phyloP scores from a whole-genome alignment of 2,329 filamentous ascomycete genomes.

The Dactylellina parvicollis region DNA sequence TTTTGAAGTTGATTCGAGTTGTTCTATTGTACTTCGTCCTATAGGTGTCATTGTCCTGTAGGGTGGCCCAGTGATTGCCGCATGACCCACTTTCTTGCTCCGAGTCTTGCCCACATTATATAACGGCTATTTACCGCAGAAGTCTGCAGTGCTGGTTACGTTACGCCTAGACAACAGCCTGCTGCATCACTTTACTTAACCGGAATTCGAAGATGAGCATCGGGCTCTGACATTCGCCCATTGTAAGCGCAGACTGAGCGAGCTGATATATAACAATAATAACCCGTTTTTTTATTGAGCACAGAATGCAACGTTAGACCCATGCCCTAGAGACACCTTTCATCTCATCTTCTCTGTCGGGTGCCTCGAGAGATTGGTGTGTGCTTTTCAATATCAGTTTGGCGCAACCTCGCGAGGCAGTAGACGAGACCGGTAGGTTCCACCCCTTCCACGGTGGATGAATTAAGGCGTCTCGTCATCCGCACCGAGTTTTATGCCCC shows the following conservation, averaged over 20 bases:
- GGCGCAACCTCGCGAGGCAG: conserved; percentile 43
- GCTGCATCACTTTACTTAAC: conserved; percentile 42
- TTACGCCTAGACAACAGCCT: conserved; percentile 49
- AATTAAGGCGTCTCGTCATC: conserved; percentile 46
- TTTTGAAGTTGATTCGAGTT: conserved; percentile 24
- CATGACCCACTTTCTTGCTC: conserved; percentile 48
- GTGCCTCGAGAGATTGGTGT: conserved; percentile 23
- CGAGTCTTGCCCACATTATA: conserved; percentile 39
- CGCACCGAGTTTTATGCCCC: conserved; percentile 34
- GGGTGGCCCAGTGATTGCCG: conserved; percentile 33
- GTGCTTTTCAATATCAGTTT: conserved; percentile 38
- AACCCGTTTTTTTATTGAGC: conserved; percentile 48
- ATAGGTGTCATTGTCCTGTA: neutral
- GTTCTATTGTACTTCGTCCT: neutral
- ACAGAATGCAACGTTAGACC: conserved; percentile 37
- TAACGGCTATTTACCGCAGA: conserved; percentile 51
- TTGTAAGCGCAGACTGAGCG: conserved; percentile 12
- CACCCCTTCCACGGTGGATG: conserved; percentile 26
- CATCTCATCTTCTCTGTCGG: conserved; percentile 40
- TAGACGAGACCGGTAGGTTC: conserved; percentile 49
- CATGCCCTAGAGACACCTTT: conserved; percentile 39
- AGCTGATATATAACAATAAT: conserved; percentile 48
- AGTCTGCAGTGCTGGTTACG: conserved; percentile 21
- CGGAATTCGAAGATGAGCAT: conserved; percentile 39
- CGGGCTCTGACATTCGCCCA: conserved; percentile 12